Evolutionary conservation across 495 filamentous ascomycete genomes (phyloP).

Genomic region (Aspergillus incahuasiensis): DNA sequence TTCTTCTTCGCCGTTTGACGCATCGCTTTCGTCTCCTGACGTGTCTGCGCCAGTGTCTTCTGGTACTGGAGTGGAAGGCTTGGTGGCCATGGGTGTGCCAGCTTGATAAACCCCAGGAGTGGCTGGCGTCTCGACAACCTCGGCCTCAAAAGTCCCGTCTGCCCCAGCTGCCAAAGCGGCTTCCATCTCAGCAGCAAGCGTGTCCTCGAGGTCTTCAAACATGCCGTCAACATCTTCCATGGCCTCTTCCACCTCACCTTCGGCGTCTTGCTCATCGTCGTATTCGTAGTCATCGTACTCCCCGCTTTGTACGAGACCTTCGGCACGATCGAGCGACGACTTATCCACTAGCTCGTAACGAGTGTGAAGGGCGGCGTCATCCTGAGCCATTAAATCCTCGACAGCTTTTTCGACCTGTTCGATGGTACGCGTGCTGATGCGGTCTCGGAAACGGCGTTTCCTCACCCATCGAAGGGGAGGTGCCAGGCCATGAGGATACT

Average conservation of each 20-base stretch:
- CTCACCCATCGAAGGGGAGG: constrained; percentile 84
- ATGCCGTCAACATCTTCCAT: constrained; percentile 37
- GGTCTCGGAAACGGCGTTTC: constrained; percentile 74
- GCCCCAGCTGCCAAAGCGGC: constrained; percentile 47
- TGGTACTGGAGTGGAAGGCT: constrained; percentile 33
- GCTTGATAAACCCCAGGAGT: constrained; percentile 26
- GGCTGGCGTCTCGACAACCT: constrained; percentile 11
- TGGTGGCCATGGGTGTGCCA: constrained; percentile 31
- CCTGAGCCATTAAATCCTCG: constrained; percentile 66
- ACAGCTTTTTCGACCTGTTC: constrained; percentile 84
- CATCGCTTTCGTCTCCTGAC: constrained; percentile 45
- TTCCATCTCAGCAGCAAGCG: constrained; percentile 51
- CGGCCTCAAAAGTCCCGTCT: constrained; percentile 35
- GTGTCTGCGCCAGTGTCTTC: constrained; percentile 26
- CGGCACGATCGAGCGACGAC: constrained; percentile 47
- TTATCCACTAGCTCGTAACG: constrained; percentile 64
- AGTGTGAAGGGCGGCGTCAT: constrained; percentile 52
- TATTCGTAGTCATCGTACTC: constrained; percentile 47
- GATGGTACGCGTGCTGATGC: constrained; percentile 76
- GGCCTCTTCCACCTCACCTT: constrained; percentile 47
- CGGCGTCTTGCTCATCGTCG: constrained; percentile 52
- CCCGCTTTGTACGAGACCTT: constrained; percentile 36
- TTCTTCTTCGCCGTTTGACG: constrained; percentile 50
- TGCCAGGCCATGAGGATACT: constrained; percentile 89
- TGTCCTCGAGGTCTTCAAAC: constrained; percentile 60